These are phyloP conservation scores for Termitomyces sp. DNA, from an alignment of 768 basidiomycete genomes.

Conservation along the genomic window DNA sequence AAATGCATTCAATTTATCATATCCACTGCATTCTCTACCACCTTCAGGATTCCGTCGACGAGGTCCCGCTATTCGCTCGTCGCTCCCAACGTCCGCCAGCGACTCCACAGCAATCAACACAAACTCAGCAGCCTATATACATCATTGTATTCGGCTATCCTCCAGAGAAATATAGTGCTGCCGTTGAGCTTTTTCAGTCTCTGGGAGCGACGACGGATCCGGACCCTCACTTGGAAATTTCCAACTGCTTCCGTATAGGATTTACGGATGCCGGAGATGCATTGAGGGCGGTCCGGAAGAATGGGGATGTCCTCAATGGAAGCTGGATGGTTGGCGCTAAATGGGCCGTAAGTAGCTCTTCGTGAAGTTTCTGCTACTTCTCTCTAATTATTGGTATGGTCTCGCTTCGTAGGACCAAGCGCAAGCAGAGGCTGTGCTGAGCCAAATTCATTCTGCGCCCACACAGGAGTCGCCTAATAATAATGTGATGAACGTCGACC, in stretches of 20 bases:
- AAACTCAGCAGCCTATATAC: slow-evolving; percentile 40
- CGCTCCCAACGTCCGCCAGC: slow-evolving; percentile 24
- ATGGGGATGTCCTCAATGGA: slow-evolving; percentile 71
- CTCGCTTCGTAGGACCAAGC: slow-evolving; percentile 46
- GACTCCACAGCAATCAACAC: slow-evolving; percentile 15
- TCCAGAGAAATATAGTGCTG: slow-evolving; percentile 64
- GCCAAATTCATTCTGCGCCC: slow-evolving; percentile 24
- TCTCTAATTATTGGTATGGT: not conserved
- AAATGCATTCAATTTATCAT: not conserved
- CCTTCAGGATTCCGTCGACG: slow-evolving; percentile 33
- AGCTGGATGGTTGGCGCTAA: slow-evolving; percentile 84
- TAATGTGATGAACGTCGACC: slow-evolving; percentile 44
- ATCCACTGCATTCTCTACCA: not conserved
- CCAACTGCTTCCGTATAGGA: slow-evolving; percentile 80
- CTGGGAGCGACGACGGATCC: slow-evolving; percentile 68
- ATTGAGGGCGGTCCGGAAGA: slow-evolving; percentile 72
- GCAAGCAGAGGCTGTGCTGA: slow-evolving; percentile 50
- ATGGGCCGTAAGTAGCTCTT: slow-evolving; percentile 60
- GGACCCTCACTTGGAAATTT: slow-evolving; percentile 59
- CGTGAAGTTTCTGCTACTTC: too few species aligned
- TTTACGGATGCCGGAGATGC: slow-evolving; percentile 70
- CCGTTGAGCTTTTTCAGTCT: slow-evolving; percentile 69
- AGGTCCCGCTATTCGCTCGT: slow-evolving; percentile 33
- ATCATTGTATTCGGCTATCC: slow-evolving; percentile 90
- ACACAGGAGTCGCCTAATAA: slow-evolving; percentile 15